These are phyloP conservation scores for Toxicodendron radicans DNA, from an alignment of 345 rosid species.

Conservation along the genomic window DNA sequence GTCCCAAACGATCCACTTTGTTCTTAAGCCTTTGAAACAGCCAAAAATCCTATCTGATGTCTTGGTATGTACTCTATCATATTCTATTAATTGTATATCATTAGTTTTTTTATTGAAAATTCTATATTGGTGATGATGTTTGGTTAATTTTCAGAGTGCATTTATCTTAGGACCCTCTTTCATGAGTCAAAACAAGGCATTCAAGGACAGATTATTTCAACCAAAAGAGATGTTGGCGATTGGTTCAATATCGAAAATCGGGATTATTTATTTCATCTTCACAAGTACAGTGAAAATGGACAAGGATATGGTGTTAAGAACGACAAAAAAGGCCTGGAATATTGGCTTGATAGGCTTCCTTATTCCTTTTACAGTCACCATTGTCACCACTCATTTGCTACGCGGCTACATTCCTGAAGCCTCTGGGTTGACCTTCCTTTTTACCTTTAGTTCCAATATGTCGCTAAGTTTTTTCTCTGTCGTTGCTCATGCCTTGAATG, in stretches of 20 bases:
- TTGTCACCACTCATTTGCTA: neutral
- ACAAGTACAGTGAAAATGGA: slow-evolving; percentile 32
- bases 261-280: slow-evolving; percentile 21
- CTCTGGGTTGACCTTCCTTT: too few relatives aligned
- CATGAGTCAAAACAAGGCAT: neutral
- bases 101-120: too few relatives aligned
- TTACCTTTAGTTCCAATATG: neutral
- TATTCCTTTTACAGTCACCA: neutral
- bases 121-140: too few relatives aligned
- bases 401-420: neutral
- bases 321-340: slow-evolving; percentile 10
- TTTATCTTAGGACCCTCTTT: too few relatives aligned
- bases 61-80: too few relatives aligned
- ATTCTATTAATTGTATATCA: too few relatives aligned
- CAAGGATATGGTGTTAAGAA: neutral
- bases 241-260: slow-evolving; percentile 1
- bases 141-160: too few relatives aligned
- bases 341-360: slow-evolving; percentile 15
- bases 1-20: too few relatives aligned
- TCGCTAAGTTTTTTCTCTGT: slow-evolving; percentile 22
- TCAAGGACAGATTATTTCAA: slow-evolving; percentile 13
- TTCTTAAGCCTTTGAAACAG: too few relatives aligned
- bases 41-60: too few relatives aligned
- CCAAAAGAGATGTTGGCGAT: neutral
- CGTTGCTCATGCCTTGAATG: slow-evolving; percentile 18